A percentile compares a stretch with the other conserved stretches of the same genome.
These are phyloP conservation scores for Starmerella powellii DNA, from an alignment of 805 yeast genomes.

Conservation along the genomic window DNA sequence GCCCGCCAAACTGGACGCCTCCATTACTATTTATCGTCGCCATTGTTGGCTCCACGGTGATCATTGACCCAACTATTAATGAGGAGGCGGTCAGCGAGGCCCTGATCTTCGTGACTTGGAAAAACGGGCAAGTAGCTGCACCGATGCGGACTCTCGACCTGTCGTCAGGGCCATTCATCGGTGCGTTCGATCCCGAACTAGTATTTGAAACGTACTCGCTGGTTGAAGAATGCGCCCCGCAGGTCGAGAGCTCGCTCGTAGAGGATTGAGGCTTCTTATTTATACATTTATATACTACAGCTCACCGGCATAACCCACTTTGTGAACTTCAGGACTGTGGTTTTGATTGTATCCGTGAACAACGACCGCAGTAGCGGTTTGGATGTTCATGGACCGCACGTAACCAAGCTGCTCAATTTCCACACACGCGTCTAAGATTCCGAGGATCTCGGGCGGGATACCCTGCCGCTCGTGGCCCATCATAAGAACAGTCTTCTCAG, in stretches of 20 bases:
- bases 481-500: constrained; percentile 62
- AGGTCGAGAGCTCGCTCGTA: constrained; percentile 32
- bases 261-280: neutral
- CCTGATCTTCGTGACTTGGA: constrained; percentile 66
- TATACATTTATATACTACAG: neutral
- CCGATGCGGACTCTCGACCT: constrained; percentile 64
- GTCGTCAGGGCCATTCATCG: constrained; percentile 40
- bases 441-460: constrained; percentile 71
- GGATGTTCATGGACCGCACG: constrained; percentile 89
- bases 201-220: constrained; percentile 45
- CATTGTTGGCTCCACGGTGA: constrained; percentile 47
- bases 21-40: constrained; percentile 72
- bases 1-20: constrained; percentile 39
- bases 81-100: constrained; percentile 83
- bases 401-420: constrained; percentile 90
- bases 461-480: constrained; percentile 87
- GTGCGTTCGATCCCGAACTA: constrained; percentile 27
- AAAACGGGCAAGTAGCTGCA: constrained; percentile 50
- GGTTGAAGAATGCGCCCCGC: constrained; percentile 48
- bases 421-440: constrained; percentile 73
- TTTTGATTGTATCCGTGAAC: constrained; percentile 65
- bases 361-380: constrained; percentile 89
- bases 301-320: constrained; percentile 5
- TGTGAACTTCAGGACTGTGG: constrained; percentile 1
- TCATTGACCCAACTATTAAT: constrained; percentile 77